Percentiles rank a stretch among this genome's conserved stretches.
Conservation (phyloP, 2,329 filamentous ascomycete genomes). For the Xenosphaeropsis pyriputrescens region DNA sequence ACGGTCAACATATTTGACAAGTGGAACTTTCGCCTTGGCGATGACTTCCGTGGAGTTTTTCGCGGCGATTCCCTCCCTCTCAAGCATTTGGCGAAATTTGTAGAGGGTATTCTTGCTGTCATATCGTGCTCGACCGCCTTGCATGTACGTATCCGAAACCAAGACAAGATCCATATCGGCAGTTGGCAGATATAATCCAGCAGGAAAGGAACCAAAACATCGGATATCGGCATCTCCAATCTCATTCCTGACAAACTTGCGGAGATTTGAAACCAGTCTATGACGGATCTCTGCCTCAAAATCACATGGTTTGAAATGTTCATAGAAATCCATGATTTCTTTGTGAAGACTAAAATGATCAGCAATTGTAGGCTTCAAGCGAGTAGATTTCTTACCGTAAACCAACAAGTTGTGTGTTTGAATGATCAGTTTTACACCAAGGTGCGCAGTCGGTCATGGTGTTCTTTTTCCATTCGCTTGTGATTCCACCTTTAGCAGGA, state of each 20-base stretch:
- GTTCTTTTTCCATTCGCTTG: slow-evolving; percentile 24
- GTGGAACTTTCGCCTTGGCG: slow-evolving; percentile 64
- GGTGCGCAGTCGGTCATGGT: slow-evolving; percentile 32
- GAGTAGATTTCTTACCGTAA: slow-evolving; percentile 33
- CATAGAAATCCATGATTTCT: slow-evolving; percentile 80
- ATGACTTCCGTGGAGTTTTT: slow-evolving; percentile 52
- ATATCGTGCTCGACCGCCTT: slow-evolving; percentile 30
- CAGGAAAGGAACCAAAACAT: slow-evolving; percentile 88
- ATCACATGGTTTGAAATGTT: slow-evolving; percentile 61
- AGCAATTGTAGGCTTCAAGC: slow-evolving; percentile 9
- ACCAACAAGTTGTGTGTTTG: slow-evolving; percentile 33
- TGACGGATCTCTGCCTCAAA: slow-evolving; percentile 67
- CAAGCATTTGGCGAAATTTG: slow-evolving; percentile 46
- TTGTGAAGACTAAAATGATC: slow-evolving; percentile 56
- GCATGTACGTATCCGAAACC: slow-evolving; percentile 44
- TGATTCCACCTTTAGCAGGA: slow-evolving; percentile 16
- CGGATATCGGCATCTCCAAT: slow-evolving; percentile 49
- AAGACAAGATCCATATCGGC: slow-evolving; percentile 93
- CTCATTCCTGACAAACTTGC: slow-evolving; percentile 37
- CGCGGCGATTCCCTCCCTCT: slow-evolving; percentile 38
- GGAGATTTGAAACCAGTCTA: slow-evolving; percentile 57
- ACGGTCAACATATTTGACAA: slow-evolving; percentile 80
- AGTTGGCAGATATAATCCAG: slow-evolving; percentile 58
- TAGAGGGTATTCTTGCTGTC: slow-evolving; percentile 27
- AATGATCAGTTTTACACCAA: slow-evolving; percentile 46